phyloP scores from a whole-genome alignment of 2,329 filamentous ascomycete genomes.

The Colletotrichum agaves region DNA sequence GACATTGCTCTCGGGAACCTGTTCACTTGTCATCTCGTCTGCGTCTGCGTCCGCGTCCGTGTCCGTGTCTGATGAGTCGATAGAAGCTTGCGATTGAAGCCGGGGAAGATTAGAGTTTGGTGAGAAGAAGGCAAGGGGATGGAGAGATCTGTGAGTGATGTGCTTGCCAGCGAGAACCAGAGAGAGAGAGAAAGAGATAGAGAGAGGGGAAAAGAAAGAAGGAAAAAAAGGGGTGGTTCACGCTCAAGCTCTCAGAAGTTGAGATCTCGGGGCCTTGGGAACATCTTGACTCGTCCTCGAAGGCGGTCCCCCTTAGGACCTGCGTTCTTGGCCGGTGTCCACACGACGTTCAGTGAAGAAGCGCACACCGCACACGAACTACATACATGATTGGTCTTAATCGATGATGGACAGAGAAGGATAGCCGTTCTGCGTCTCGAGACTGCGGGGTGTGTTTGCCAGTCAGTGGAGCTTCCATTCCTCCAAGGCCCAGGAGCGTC shows the following conservation, averaged over 20 bases:
- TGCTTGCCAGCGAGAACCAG: background rate
- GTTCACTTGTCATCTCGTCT: constrained; percentile 20
- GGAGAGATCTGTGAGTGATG: background rate
- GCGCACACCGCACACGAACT: background rate
- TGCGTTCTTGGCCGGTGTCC: background rate
- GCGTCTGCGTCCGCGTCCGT: background rate
- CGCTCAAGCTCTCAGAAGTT: background rate
- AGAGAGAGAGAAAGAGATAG: background rate
- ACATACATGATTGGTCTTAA: background rate
- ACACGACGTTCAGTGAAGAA: background rate
- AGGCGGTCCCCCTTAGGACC: background rate
- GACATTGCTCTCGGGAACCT: constrained; percentile 40
- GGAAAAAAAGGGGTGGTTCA: background rate
- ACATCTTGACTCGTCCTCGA: constrained; percentile 23
- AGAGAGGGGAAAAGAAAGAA: background rate
- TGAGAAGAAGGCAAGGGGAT: background rate
- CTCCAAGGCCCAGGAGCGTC: constrained; percentile 12
- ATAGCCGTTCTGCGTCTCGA: background rate
- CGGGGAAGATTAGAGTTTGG: constrained; percentile 3
- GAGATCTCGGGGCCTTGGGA: constrained; percentile 4
- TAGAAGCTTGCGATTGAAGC: background rate
- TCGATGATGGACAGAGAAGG: constrained; percentile 5
- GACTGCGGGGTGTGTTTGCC: background rate
- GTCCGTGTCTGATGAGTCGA: background rate
- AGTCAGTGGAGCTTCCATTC: background rate